Evolutionary conservation across 2,329 filamentous ascomycete genomes (phyloP), one percentile per base, ranked within the genome.

Genomic region (Paecilomyces niveus): DNA sequence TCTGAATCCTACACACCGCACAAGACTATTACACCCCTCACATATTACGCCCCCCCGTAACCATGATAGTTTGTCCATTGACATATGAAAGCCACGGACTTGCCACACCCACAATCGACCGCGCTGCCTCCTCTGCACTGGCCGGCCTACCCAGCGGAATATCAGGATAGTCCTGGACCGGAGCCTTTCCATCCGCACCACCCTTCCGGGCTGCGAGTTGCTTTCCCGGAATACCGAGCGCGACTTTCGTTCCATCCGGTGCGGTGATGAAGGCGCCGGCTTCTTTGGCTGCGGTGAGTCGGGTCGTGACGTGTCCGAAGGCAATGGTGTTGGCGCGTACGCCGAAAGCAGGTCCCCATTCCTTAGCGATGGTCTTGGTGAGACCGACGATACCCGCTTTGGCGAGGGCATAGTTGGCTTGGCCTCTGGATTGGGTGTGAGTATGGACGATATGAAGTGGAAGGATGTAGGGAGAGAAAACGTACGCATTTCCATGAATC

Each of bases 351-450:
- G 89, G 90, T 0, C 91, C 91, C 92, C 91, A 96, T 78, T 96
- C 87, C 78, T 96, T 95, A 2, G 91, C 90, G 69, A 96, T 90
- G 1, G 90, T 92, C 79, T 94, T 95, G 35, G 89, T 92, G 59
- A 96, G 81, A 5, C 92, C 92, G 10, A 84, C 84, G 13, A 96
- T 85, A 53, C 90, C 92, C 2, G 91, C 89, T 79, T 96, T 96
- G 57, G 89, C 92, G 54, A 92, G 79, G 35, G 88, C 83, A 74
- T 96, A 96, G 80, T 96, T 96, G 66, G 88, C 85, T 80, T 96
- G 91, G n/a, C 91, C 91, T 13, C 74, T 73, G 61, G 45, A 55
- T 57, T 32, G 21, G 53, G n/a, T 22, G 9, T 56, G 29, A 58
- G 22, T 21, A 35, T 52, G n/a, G 10, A 24, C 8, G 21, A 8